phyloP scores from a whole-genome alignment of 345 rosid species.

The Arabis alpina region DNA sequence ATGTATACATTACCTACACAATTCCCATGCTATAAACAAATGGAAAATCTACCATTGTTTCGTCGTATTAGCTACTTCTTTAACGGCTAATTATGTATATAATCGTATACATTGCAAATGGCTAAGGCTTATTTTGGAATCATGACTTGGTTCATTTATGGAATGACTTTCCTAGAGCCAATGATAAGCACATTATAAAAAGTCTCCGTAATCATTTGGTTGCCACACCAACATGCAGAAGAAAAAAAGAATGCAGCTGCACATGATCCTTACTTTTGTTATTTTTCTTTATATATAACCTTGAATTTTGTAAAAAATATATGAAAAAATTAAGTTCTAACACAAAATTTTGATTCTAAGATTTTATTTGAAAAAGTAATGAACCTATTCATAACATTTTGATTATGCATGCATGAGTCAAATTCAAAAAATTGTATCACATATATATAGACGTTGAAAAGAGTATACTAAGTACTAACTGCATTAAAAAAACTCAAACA shows the following conservation, averaged over 20 bases:
- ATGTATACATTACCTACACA: background rate
- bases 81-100: slow-evolving; percentile 1
- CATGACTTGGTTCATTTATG: slow-evolving; percentile 31
- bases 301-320: background rate
- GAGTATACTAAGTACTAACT: background rate
- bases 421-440: no score
- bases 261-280: slow-evolving; percentile 10
- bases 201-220: slow-evolving; percentile 33
- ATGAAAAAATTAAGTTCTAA: background rate
- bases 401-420: background rate
- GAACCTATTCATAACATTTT: background rate
- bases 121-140: slow-evolving; percentile 35
- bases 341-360: background rate
- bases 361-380: background rate
- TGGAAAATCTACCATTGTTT: background rate
- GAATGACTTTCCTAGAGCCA: slow-evolving; percentile 34
- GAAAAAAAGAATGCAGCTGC: background rate
- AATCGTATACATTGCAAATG: slow-evolving; percentile 24
- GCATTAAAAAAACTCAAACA: background rate
- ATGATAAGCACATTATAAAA: slow-evolving; percentile 32
- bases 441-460: background rate
- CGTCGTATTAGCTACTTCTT: background rate
- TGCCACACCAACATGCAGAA: slow-evolving; percentile 24
- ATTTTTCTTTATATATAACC: background rate
- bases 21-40: background rate